A percentile compares a stretch with the other conserved stretches of the same genome.
Evolutionary conservation across 2,329 filamentous ascomycete genomes (phyloP).

Genomic region (Botrytis hyacinthi): DNA sequence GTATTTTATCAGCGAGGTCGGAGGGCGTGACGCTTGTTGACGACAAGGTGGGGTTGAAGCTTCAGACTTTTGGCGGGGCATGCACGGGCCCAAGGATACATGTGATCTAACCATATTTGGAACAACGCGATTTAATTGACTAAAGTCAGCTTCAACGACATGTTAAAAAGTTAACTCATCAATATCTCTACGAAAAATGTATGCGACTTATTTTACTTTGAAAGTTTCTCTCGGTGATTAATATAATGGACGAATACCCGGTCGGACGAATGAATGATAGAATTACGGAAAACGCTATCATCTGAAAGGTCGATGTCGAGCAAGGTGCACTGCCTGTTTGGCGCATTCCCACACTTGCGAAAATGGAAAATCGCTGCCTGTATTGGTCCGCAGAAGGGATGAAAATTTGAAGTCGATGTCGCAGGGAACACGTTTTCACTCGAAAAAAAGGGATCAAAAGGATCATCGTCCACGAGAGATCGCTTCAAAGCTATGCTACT

Average conservation of each 20-base stretch:
- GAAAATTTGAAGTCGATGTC: neutral
- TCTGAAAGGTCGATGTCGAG: neutral
- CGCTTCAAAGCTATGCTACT: neutral
- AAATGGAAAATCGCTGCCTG: neutral
- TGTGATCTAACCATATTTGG: conserved; percentile 11
- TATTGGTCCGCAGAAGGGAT: neutral
- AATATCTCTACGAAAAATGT: conserved; percentile 27
- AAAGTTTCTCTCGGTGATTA: neutral
- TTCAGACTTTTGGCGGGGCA: conserved; percentile 9
- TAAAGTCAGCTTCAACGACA: conserved; percentile 35
- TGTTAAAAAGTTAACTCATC: conserved; percentile 26
- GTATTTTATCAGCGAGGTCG: conserved; percentile 18
- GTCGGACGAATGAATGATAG: conserved; percentile 27
- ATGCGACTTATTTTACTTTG: neutral
- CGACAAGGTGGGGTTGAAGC: conserved; percentile 16
- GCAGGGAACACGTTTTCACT: neutral
- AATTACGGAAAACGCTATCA: neutral
- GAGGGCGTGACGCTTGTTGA: conserved; percentile 3
- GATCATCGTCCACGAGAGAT: neutral
- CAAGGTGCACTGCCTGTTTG: neutral
- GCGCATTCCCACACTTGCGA: conserved; percentile 4
- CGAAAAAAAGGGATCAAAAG: neutral
- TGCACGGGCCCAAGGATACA: neutral
- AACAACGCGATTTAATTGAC: conserved; percentile 7
- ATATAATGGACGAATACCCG: conserved; percentile 29